These are phyloP conservation scores for Amaranthus palmeri DNA, from an alignment of 148 eudicot species.

Conservation along the genomic window DNA sequence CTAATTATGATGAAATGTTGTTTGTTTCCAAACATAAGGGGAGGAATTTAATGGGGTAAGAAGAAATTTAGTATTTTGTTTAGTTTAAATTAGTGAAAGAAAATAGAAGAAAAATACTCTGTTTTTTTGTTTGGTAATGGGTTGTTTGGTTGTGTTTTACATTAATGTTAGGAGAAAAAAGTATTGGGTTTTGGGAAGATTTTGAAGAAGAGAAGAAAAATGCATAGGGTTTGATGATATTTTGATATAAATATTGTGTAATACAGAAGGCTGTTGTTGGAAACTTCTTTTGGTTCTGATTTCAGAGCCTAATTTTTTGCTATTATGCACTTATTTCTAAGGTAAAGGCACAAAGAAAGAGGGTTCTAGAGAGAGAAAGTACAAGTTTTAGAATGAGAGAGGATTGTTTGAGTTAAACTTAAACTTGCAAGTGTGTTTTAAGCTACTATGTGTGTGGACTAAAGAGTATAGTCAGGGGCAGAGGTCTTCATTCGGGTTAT, in stretches of 20 bases:
- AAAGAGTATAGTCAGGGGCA: not conserved
- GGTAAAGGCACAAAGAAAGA: slow-evolving; percentile 24
- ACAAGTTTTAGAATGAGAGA: slow-evolving; percentile 8
- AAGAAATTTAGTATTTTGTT: not conserved
- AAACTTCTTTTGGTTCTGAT: slow-evolving; percentile 43
- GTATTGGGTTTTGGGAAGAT: slow-evolving; percentile 18
- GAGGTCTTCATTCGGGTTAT: too few species aligned
- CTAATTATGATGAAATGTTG: not conserved
- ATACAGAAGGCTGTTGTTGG: slow-evolving; percentile 31
- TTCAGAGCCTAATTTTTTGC: slow-evolving; percentile 53
- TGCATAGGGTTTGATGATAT: slow-evolving; percentile 24
- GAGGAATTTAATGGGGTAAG: slow-evolving; percentile 6
- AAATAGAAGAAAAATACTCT: not conserved
- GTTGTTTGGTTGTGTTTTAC: slow-evolving; percentile 5
- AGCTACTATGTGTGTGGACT: slow-evolving; percentile 4
- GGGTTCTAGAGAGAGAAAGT: slow-evolving; percentile 6
- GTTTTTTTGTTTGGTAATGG: slow-evolving; percentile 17
- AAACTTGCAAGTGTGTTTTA: slow-evolving; percentile 1
- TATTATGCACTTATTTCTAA: slow-evolving; percentile 9
- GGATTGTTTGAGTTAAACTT: not conserved
- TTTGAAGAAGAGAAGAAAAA: slow-evolving; percentile 18
- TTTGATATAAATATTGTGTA: not conserved
- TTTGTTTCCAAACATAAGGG: slow-evolving; percentile 4
- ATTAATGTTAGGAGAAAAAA: slow-evolving; percentile 12
- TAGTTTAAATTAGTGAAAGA: not conserved